These are phyloP conservation scores for Globisporangium cederbergense DNA, from an alignment of 352 stramenopile species.

Conservation along the genomic window DNA sequence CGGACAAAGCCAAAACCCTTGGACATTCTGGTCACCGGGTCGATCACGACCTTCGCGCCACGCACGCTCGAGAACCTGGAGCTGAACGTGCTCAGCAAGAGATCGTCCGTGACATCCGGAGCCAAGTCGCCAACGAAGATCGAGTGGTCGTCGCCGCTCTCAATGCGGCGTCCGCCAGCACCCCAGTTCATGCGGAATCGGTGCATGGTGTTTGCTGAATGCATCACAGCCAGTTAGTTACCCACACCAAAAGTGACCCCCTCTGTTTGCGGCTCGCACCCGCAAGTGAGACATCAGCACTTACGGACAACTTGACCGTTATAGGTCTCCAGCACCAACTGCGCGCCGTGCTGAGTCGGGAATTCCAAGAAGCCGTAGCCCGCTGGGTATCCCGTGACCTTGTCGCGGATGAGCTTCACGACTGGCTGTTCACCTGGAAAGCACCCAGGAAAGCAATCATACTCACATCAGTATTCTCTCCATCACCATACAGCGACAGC, in stretches of 20 bases:
- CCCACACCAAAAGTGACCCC: neutral
- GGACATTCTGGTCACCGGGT: conserved; percentile 84
- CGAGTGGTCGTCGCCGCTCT: conserved; percentile 82
- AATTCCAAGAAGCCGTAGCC: conserved; percentile 93
- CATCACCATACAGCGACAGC: neutral
- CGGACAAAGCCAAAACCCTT: conserved; percentile 93
- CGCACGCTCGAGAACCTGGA: conserved; percentile 77
- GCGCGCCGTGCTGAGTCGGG: conserved; percentile 67
- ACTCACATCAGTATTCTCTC: neutral
- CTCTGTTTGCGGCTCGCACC: too few relatives aligned
- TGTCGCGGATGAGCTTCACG: conserved; percentile 91
- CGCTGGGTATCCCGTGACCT: conserved; percentile 81
- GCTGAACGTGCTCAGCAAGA: conserved; percentile 84
- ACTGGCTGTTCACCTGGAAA: conserved; percentile 70
- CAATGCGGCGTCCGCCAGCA: conserved; percentile 79
- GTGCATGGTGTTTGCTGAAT: conserved; percentile 81
- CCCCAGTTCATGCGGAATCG: conserved; percentile 93
- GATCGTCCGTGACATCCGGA: conserved; percentile 85
- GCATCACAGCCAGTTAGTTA: neutral
- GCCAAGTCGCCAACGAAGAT: conserved; percentile 91
- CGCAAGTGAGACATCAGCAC: conserved; percentile 3
- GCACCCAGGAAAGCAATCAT: neutral
- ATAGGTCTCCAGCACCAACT: conserved; percentile 81
- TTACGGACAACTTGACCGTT: conserved; percentile 88
- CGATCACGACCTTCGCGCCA: conserved; percentile 89